These are phyloP conservation scores for Lasiodiplodia sp. DNA, from an alignment of 2,329 filamentous ascomycete species.

Conservation along the genomic window DNA sequence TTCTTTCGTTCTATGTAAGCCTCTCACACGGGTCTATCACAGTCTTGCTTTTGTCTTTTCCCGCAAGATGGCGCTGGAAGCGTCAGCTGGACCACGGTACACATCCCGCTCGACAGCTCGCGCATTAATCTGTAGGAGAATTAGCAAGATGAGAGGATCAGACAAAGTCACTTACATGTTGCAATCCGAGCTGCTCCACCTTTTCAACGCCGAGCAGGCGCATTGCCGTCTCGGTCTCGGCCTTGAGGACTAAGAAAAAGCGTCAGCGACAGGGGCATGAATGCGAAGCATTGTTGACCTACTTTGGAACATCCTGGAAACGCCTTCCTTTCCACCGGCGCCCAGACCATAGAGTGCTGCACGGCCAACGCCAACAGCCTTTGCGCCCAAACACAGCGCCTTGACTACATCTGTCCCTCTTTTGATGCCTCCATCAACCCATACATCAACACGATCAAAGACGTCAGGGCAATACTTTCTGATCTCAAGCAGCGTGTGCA, in stretches of 20 bases:
- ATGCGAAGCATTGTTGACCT: conserved; percentile 42
- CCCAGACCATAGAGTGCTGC: conserved; percentile 73
- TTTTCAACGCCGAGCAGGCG: conserved; percentile 76
- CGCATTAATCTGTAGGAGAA: conserved; percentile 72
- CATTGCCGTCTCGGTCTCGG: conserved; percentile 73
- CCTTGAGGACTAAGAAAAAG: conserved; percentile 62
- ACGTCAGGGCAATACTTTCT: conserved; percentile 73
- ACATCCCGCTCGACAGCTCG: conserved; percentile 83
- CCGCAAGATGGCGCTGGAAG: conserved; percentile 62
- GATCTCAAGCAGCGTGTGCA: conserved; percentile 92
- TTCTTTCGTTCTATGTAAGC: no score
- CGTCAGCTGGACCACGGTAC: conserved; percentile 76
- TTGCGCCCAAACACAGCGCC: conserved; percentile 89
- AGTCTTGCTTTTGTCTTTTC: conserved; percentile 49
- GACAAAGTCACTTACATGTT: conserved; percentile 69
- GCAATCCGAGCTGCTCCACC: conserved; percentile 75
- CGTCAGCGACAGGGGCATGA: conserved; percentile 19
- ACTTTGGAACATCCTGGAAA: conserved; percentile 69
- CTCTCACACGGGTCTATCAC: conserved; percentile 34
- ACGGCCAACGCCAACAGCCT: conserved; percentile 73
- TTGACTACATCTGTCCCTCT: conserved; percentile 95
- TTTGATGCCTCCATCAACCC: conserved; percentile 87
- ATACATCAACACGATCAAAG: conserved; percentile 74
- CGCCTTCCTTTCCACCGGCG: conserved; percentile 69
- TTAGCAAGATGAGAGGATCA: not conserved